phyloP scores from a whole-genome alignment of 495 filamentous ascomycete genomes.

The Tuber microsphaerosporum region DNA sequence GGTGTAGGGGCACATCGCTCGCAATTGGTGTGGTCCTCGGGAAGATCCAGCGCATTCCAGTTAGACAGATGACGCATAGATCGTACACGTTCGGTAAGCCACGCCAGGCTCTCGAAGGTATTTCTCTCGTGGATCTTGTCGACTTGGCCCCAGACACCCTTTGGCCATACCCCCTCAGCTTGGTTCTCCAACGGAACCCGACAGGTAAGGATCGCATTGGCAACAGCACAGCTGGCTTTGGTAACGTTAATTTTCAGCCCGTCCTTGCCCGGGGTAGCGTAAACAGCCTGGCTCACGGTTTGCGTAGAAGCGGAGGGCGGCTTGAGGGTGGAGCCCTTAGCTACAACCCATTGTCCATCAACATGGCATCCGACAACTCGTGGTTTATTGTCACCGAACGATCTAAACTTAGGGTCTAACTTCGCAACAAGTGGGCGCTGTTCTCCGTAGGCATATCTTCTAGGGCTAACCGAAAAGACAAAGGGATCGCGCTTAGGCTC shows the following conservation, averaged over 20 bases:
- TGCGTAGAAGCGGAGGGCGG: slow-evolving; percentile 23
- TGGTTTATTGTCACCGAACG: slow-evolving; percentile 14
- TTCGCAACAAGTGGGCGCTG: slow-evolving; percentile 48
- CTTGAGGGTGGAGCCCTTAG: slow-evolving; percentile 25
- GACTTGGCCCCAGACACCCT: slow-evolving; percentile 40
- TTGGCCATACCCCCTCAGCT: slow-evolving; percentile 39
- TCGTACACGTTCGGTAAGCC: slow-evolving; percentile 42
- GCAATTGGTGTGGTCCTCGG: slow-evolving; percentile 34
- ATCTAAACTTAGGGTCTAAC: slow-evolving; percentile 39
- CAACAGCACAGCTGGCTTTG: slow-evolving; percentile 33
- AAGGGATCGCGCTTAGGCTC: slow-evolving; percentile 52
- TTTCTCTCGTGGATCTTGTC: slow-evolving; percentile 38
- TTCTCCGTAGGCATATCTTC: slow-evolving; percentile 52
- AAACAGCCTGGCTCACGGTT: slow-evolving; percentile 22
- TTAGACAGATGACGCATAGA: slow-evolving; percentile 24
- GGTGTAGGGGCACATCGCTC: slow-evolving; percentile 41
- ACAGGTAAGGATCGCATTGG: slow-evolving; percentile 39
- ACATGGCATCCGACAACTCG: slow-evolving; percentile 18
- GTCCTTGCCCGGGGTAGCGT: slow-evolving; percentile 22
- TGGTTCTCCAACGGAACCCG: slow-evolving; percentile 37
- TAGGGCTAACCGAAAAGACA: slow-evolving; percentile 55
- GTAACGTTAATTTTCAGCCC: slow-evolving; percentile 26
- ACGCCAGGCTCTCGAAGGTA: slow-evolving; percentile 42
- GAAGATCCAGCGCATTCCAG: slow-evolving; percentile 33
- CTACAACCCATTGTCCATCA: slow-evolving; percentile 40